Evolutionary conservation across 495 filamentous ascomycete genomes (phyloP).

Genomic region (Parachaetomium inaequale): DNA sequence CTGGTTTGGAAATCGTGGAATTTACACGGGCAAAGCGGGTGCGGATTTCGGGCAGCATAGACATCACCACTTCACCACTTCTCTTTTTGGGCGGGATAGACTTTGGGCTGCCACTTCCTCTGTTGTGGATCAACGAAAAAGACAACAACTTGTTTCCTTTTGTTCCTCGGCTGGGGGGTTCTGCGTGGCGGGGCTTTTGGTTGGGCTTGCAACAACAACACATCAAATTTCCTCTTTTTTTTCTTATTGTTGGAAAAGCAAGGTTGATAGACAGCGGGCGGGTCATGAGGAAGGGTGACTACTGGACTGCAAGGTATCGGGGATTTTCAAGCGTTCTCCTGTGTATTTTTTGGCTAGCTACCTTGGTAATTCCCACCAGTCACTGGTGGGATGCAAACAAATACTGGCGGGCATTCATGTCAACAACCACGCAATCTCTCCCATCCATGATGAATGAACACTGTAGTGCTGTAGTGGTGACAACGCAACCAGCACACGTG

Average conservation of each 20-base stretch:
- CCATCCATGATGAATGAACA: background rate
- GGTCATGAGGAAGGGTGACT: background rate
- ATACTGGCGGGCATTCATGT: background rate
- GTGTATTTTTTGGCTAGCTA: background rate
- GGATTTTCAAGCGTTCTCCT: background rate
- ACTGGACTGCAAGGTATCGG: background rate
- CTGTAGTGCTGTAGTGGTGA: background rate
- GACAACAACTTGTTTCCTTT: constrained; percentile 5
- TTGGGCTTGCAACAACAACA: background rate
- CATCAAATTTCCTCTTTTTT: background rate
- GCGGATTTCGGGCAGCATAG: constrained; percentile 17
- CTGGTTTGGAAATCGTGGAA: constrained; percentile 9
- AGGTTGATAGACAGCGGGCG: background rate
- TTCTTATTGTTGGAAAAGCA: background rate
- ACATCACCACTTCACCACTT: constrained; percentile 25
- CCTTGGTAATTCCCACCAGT: background rate
- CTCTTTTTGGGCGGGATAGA: constrained; percentile 26
- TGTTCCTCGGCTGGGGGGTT: background rate
- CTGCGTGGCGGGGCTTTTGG: background rate
- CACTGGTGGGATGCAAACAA: background rate
- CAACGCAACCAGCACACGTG: background rate
- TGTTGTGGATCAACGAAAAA: constrained; percentile 8
- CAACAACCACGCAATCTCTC: background rate
- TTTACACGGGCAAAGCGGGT: constrained; percentile 7
- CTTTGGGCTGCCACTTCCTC: constrained; percentile 13